Evolutionary conservation across 2,329 filamentous ascomycete genomes (phyloP), one percentile per base, ranked within the genome.

Genomic region (Acarospora socialis): DNA sequence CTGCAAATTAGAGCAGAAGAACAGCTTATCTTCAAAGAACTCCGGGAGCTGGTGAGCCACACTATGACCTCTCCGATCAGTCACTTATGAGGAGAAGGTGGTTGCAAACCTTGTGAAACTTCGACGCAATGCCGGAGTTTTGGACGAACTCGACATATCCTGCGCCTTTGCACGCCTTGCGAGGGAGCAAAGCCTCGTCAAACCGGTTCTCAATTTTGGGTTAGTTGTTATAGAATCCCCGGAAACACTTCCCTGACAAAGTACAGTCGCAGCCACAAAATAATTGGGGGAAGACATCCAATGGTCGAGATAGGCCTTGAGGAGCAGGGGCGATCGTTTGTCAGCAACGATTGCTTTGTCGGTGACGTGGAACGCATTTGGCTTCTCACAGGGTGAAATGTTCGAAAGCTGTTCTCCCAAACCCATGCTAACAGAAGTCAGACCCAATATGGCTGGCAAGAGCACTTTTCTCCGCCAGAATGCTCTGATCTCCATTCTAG

Each of bases 391-490:
- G 33, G 12, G n/a, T n/a, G n/a, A n/a, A n/a, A n/a, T n/a, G n/a
- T n/a, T n/a, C n/a, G n/a, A n/a, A n/a, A n/a, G n/a, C n/a, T n/a
- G n/a, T n/a, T n/a, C n/a, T n/a, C n/a, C n/a, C n/a, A n/a, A n/a
- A n/a, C n/a, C n/a, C n/a, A n/a, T n/a, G n/a, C n/a, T n/a, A n/a
- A n/a, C n/a, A n/a, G n/a, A n/a, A n/a, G n/a, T n/a, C 3, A 73
- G 90, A 0, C 90, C 90, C n/a, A 98, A 98, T 56, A 98, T 98
- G 90, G 90, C 79, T 1, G 90, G 90, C 28, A 98, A 98, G 59
- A 87, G 79, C 52, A 98, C 90, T 0, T 98, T 93, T 49, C 65
- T 98, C 4, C 79, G 90, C 1, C 92, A 98, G 48, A 95, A 93
- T 54, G 90, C 90, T 2, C 67, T 98, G 31, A 92, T 95, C 44